Conservation (phyloP, 495 filamentous ascomycete genomes). For the Mycothermus thermophilus region DNA sequence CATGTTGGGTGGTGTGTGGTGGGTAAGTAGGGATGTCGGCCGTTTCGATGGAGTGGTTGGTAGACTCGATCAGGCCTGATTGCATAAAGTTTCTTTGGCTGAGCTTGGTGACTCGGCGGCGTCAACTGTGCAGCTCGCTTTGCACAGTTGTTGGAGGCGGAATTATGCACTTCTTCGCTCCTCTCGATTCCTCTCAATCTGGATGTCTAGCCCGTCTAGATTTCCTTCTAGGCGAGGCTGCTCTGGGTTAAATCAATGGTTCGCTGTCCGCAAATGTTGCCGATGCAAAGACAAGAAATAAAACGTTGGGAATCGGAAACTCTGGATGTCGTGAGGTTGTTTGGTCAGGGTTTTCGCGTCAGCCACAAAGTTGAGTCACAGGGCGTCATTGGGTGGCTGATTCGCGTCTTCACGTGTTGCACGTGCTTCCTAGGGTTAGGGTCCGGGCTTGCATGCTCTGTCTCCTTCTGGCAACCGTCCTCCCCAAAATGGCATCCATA, state of each 20-base stretch:
- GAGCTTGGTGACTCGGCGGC: slow-evolving; percentile 19
- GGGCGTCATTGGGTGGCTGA: background rate
- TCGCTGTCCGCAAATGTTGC: background rate
- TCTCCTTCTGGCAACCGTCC: too few relatives aligned
- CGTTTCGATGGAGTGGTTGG: slow-evolving; percentile 37
- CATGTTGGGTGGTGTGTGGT: slow-evolving; percentile 54
- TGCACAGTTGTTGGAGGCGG: slow-evolving; percentile 24
- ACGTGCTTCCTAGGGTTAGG: too few relatives aligned
- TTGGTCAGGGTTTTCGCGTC: slow-evolving; percentile 1
- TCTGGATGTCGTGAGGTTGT: too few relatives aligned
- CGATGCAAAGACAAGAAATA: background rate
- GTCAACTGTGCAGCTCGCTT: slow-evolving; percentile 51
- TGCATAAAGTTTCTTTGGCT: slow-evolving; percentile 66
- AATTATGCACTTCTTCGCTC: too few relatives aligned
- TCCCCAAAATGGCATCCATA: too few relatives aligned
- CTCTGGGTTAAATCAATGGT: too few relatives aligned
- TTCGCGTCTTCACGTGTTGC: background rate
- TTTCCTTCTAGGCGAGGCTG: too few relatives aligned
- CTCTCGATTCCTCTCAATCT: too few relatives aligned
- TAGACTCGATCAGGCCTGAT: slow-evolving; percentile 54
- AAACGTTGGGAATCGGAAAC: too few relatives aligned
- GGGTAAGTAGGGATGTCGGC: slow-evolving; percentile 26
- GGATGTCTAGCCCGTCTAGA: too few relatives aligned
- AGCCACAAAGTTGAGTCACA: background rate
- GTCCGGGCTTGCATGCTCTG: too few relatives aligned